Evolutionary conservation across 202 grass and related monocot species (phyloP).

Genomic region (Tripidium arundinaceum): DNA sequence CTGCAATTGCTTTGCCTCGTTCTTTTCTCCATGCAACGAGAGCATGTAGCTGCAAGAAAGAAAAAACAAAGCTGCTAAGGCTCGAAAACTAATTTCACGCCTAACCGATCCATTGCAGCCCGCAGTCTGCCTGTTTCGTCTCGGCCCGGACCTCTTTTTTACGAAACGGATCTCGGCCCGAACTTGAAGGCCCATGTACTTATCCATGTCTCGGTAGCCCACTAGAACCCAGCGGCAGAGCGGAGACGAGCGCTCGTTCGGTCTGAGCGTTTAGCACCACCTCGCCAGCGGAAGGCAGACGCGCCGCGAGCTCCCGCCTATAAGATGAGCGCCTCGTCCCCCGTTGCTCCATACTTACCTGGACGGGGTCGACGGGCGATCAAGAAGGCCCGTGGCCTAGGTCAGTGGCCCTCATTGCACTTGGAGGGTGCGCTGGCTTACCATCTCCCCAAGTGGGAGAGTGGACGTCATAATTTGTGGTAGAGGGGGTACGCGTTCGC

Average conservation of each 20-base stretch:
- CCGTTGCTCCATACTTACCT: too few species aligned
- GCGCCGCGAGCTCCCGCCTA: too few species aligned
- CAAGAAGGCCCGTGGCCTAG: conserved; percentile 27
- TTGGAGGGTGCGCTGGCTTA: conserved; percentile 36
- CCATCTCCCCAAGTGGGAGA: conserved; percentile 66
- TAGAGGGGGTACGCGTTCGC: conserved; percentile 72
- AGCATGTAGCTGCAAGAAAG: not conserved
- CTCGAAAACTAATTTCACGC: not conserved
- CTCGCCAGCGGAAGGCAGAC: too few species aligned
- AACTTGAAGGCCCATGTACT: not conserved
- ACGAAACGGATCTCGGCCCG: not conserved
- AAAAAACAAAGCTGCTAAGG: not conserved
- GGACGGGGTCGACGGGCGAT: too few species aligned
- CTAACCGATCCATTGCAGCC: not conserved
- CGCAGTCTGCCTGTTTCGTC: not conserved
- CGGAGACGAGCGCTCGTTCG: not conserved
- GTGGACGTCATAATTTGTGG: conserved; percentile 84
- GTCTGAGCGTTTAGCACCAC: too few species aligned
- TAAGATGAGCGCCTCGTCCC: too few species aligned
- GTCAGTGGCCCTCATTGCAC: conserved; percentile 49
- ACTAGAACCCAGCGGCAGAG: not conserved
- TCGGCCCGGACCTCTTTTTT: not conserved
- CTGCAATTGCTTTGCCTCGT: not conserved
- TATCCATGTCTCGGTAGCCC: not conserved
- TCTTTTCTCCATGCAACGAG: not conserved